phyloP scores from a whole-genome alignment of 805 yeast species.

The Metschnikowia amazonensis region DNA sequence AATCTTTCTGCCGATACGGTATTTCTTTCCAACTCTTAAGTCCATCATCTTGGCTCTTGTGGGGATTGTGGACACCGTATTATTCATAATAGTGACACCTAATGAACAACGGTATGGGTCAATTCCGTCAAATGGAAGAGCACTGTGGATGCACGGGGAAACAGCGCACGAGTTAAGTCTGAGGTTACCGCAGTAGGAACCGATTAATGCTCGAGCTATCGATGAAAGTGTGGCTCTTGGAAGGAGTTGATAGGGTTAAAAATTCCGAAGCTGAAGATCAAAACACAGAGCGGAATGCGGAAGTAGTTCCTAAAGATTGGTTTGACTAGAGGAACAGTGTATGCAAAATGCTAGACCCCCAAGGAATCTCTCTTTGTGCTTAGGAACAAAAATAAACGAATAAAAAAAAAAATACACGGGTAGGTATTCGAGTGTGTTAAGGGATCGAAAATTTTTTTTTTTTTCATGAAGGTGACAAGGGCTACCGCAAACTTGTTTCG shows the following conservation, averaged over 20 bases:
- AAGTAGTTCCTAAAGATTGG: background rate
- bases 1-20: constrained; percentile 88
- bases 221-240: background rate
- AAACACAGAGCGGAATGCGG: constrained; percentile 5
- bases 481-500: constrained; percentile 3
- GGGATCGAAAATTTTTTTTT: constrained; percentile 6
- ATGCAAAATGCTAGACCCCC: background rate
- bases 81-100: constrained; percentile 14
- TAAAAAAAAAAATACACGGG: background rate
- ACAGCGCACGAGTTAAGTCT: background rate
- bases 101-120: background rate
- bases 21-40: constrained; percentile 89
- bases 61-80: constrained; percentile 13
- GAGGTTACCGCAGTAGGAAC: background rate
- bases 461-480: background rate
- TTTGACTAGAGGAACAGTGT: background rate
- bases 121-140: background rate
- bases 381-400: background rate
- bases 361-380: background rate
- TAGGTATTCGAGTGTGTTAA: background rate
- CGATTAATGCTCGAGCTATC: background rate
- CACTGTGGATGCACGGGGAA: background rate
- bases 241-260: background rate
- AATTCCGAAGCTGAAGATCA: background rate
- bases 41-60: constrained; percentile 39